Base-by-base conservation (phyloP, 306 rosid genomes). In the Begonia masoniana region DNA sequence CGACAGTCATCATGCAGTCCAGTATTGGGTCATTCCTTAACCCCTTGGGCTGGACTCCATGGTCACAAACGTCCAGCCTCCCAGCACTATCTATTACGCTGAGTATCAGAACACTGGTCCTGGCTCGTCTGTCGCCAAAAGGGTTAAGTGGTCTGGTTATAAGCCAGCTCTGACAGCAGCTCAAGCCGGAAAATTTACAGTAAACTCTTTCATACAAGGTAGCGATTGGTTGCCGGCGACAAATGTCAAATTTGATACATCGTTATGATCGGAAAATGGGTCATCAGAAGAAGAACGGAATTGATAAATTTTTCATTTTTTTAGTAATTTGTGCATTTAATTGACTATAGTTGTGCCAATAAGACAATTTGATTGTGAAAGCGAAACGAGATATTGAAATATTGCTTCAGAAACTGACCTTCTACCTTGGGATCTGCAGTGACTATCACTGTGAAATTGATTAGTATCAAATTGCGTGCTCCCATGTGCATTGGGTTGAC, bases 91-190 rank as follows among this genome's bases (percentile, higher is more conserved):
- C 8, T 60, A 72, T 41, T 91, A 91, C 56, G 97, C 76, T 0
- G 97, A 91, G 67, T 83, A 85, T 52, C 77, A 47, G 53, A 85
- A 89, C 26, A 47, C 49, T 47, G 94, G 97, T 62, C 70, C 75
- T 0, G 96, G 97, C 24, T 61, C 97, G 0, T 57, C 9, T 35
- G 81, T 84, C 14, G 56, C 65, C 0, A 49, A 62, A 19, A 54
- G 97, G 71, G 85, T 91, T 15, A 74, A 54, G 51, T 91, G 97
- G 97, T 67, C 68, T 9, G 96, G 97, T 21, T 83, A 74, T 53
- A 74, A 39, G 61, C 69, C 94, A 48, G 43, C 61, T 50, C 75
- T 91, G 7, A n/a, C 73, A 0, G 76, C 59, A 10, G 54, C 0
- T 0, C 88, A 74, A 6, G 96, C 91, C 0, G 54, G 7, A 8